Evolutionary conservation across 2,329 filamentous ascomycete species (phyloP), one percentile per base, ranked within the genome.

Genomic region (Fusarium dimerum): DNA sequence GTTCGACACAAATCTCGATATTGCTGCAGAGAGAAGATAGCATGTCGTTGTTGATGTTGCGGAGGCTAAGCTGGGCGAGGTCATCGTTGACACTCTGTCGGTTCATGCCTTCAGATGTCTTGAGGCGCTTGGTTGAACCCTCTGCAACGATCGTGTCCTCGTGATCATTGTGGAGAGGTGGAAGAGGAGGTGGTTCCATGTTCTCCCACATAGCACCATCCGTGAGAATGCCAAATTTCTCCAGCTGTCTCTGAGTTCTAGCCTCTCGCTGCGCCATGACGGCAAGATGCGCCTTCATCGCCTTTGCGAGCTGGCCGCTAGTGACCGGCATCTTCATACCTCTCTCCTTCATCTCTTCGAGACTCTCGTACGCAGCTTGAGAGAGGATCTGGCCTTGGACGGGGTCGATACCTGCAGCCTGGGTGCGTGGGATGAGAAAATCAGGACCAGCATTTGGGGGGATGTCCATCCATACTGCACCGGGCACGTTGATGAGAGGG

Each of bases 1-100:
- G 63, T 45, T 79, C 72, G 43, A 85, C 72, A 42, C 79, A 70
- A 5, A 90, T 70, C 48, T 85, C 80, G 5, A 78, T 68, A 56
- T 73, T 73, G 43, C 69, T 69, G 49, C 72, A 74, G 15, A 82
- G 52, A 1, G 68, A 70, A 36, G 69, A 71, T 60, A 83, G 66
- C 43, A 81, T 65, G 57, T 81, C 75, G 45, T 72, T 70, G 16
- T 63, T 64, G 6, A 52, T 49, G 11, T 66, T 54, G 38, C 60
- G 57, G 41, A 65, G 54, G 17, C 55, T 56, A 6, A 64, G 49
- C n/a, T 53, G 47, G 11, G 50, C 41, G 39, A 65, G 52, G 15
- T 57, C 46, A 2, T 47, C 36, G 15, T 46, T 40, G 32, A 57
- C 11, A 18, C 47, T 66, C 12, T 64, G 54, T 7, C 63, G 48